phyloP scores from a whole-genome alignment of 2,329 filamentous ascomycete species.

The Alternaria brassicae region DNA sequence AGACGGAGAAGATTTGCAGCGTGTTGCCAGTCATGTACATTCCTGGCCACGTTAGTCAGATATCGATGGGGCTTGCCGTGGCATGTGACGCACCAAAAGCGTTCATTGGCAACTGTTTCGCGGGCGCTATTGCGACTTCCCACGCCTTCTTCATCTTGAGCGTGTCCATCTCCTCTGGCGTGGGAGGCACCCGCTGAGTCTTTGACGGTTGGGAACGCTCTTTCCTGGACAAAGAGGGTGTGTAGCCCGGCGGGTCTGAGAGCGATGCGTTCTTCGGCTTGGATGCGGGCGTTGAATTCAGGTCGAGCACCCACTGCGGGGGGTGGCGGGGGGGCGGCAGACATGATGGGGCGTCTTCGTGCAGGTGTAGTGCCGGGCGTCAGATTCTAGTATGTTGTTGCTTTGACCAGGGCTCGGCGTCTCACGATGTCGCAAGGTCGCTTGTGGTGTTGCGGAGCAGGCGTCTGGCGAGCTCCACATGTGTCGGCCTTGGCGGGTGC shows the following conservation, averaged over 20 bases:
- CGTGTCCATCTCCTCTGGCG: slow-evolving; percentile 87
- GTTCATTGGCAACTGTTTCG: slow-evolving; percentile 96
- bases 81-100: slow-evolving; percentile 73
- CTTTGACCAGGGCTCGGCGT: neutral
- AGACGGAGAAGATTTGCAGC: slow-evolving; percentile 98
- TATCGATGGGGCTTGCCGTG: neutral
- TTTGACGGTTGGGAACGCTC: slow-evolving; percentile 47
- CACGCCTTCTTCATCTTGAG: slow-evolving; percentile 98
- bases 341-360: slow-evolving; percentile 19
- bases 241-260: slow-evolving; percentile 86
- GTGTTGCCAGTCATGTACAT: slow-evolving; percentile 99
- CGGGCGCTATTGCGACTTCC: slow-evolving; percentile 92
- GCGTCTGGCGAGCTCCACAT: slow-evolving; percentile 13
- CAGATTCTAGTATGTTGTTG: neutral
- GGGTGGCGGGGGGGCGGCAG: slow-evolving; percentile 52
- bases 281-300: slow-evolving; percentile 72
- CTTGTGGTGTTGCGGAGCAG: slow-evolving; percentile 10
- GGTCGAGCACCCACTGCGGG: slow-evolving; percentile 83
- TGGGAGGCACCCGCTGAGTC: slow-evolving; percentile 69
- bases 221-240: slow-evolving; percentile 55
- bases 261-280: slow-evolving; percentile 73
- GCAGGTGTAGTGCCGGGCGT: neutral
- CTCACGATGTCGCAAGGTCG: slow-evolving; percentile 1
- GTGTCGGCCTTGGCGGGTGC: slow-evolving; percentile 29
- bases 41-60: slow-evolving; percentile 45